Evolutionary conservation across 2,329 filamentous ascomycete species (phyloP).

Genomic region (Xylaria sp.): DNA sequence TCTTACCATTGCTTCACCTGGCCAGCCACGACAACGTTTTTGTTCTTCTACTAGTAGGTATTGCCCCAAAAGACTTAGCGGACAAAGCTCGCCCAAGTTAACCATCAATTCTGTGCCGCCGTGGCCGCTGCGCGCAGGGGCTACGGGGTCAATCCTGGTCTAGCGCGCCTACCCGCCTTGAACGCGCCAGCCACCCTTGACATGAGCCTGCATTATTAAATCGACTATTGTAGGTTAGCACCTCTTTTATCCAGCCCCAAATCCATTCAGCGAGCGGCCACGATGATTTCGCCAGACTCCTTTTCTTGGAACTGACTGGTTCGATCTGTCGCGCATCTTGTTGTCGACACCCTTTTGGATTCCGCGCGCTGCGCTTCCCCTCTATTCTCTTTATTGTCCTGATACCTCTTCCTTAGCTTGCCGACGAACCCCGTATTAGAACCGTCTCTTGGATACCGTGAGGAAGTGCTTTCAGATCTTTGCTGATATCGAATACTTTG

Average conservation of each 20-base stretch:
- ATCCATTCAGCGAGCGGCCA: constrained; percentile 14
- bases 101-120: background rate
- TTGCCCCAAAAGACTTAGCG: constrained; percentile 22
- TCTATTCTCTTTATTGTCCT: background rate
- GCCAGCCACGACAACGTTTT: constrained; percentile 15
- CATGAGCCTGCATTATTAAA: constrained; percentile 31
- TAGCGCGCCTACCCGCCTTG: constrained; percentile 29
- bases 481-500: constrained; percentile 7
- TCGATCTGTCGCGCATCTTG: constrained; percentile 24
- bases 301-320: constrained; percentile 35
- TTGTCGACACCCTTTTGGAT: constrained; percentile 28
- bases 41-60: background rate
- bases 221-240: constrained; percentile 1
- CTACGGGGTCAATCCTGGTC: constrained; percentile 22
- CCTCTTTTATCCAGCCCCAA: constrained; percentile 24
- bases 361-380: constrained; percentile 14
- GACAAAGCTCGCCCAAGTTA: background rate
- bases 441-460: constrained; percentile 3
- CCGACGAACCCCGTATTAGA: constrained; percentile 11
- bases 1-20: constrained; percentile 12
- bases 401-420: background rate
- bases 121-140: constrained; percentile 14
- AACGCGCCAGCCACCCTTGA: constrained; percentile 32
- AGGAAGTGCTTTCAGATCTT: constrained; percentile 6
- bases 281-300: constrained; percentile 38